Base-by-base conservation (phyloP, 2,329 filamentous ascomycete species). In the Periconia digitata region DNA sequence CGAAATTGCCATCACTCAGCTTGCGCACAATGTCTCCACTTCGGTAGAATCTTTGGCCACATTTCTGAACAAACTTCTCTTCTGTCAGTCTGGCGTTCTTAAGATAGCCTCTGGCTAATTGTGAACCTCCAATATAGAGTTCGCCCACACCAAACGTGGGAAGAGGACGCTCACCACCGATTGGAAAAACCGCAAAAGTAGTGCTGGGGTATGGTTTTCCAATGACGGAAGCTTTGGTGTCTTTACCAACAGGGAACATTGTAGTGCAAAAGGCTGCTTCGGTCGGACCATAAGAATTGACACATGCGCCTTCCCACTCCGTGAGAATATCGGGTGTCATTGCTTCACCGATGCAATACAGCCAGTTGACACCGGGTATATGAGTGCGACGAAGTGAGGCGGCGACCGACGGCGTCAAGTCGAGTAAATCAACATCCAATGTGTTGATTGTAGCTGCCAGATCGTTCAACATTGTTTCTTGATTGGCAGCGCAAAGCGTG, bases 221-320 rank as follows among this genome's bases (percentile, higher is more conserved):
- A 27, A 76, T 74, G 29, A 74, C 62, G n/a, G 68, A 64, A 6
- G 67, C 60, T 42, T 69, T 74, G 6, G 53, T 39, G 7, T 62
- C 44, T 20, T 56, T 57, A 13, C 49, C 55, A 3, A 67, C 63
- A 1, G 66, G 62, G 10, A 63, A 70, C 18, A 76, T 75, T 10
- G 74, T 75, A n/a, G 70, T 73, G 48, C 73, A 75, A 56, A 76
- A 75, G 2, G 74, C 72, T 36, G 72, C 71, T 55, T 76, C 74
- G 22, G 63, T 71, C 15, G 74, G 74, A 3, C 74, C 74, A 44
- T 75, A 76, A 5, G 74, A 75, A 43, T 76, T 76, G 42, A 74
- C 70, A 47, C 73, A 75, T 38, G 67, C 59, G 10, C 63, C 63
- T 13, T 56, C 58, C 74, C 74, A 76, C 47, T 69, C 60, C 22